Evolutionary conservation across 129 eudicot genomes (phyloP), one percentile per base, ranked within the genome.

Genomic region (Scalesia atractyloides): DNA sequence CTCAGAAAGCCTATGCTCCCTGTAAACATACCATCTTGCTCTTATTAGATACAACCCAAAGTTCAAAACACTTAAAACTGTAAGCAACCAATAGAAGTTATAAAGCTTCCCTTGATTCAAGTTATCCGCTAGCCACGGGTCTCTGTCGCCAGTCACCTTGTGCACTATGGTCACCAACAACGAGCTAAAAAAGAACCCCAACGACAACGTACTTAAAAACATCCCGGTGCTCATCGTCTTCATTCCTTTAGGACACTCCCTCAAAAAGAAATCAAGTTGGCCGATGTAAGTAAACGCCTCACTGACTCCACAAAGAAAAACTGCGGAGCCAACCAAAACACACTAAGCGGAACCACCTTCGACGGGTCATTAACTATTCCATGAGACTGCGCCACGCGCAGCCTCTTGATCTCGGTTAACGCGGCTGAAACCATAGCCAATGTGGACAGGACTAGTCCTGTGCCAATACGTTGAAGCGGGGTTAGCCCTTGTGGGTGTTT

Each of bases 181-280:
- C 0, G 98, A 92, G 84, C 98, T 92, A 9, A 87, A 69, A 75
- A 92, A 89, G 56, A 80, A 89, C 73, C 96, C 98, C 39, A 89
- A 74, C 9, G 88, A 83, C 53, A 89, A 82, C 18, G 90, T 89
- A 77, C 95, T 92, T 56, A 89, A 22, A 64, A 92, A 92, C 72
- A 92, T 39, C 20, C 91, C 91, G 0, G 96, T 89, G 54, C 96
- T 87, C 91, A 85, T 92, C 1, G 96, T 92, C 76, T 87, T 92
- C 98, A 92, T 89, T 76, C 96, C 98, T 48, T 84, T 85, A 2
- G 97, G 97, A 17, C 93, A 88, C 82, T 91, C 96, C 71, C 90
- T 81, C 9, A 88, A 76, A 76, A 91, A 91, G 82, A 92, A 92
- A 62, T 85, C 96, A 19, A 87, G 91, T 63, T 89, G 96, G 6